Base-by-base conservation (phyloP, 345 rosid species). In the Diplotaxis tenuifolia region DNA sequence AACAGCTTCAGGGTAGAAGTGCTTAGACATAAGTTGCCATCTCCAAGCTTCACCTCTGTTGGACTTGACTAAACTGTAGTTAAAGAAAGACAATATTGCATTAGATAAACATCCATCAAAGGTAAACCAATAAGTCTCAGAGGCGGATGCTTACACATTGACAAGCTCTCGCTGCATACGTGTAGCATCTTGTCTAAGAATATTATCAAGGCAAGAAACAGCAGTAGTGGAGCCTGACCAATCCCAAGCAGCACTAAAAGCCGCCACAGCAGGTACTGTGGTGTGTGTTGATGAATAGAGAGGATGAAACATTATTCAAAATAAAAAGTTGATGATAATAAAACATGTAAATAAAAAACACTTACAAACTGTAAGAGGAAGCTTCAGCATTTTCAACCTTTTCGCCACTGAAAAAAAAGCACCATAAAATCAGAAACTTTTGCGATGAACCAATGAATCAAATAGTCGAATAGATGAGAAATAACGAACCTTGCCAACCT, bases 1-100 rank as follows among this genome's bases (percentile, higher is more conserved):
- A 75, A 95, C 88, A 68, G 80, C 78, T 89, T 95, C 96, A 1
- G 85, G 74, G 69, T 87, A 91, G 86, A 95, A 89, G 80, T 84
- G 83, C 76, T 82, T 89, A 4, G 84, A 69, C 75, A 91, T 62
- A 63, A 72, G 84, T 55, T 69, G 72, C 88, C 84, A 86, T 63
- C 68, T 78, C 82, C 80, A 73, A 68, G 85, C 80, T 77, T 88
- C 84, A 50, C 88, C 72, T 47, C n/a, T 75, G 72, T 88, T 80
- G 22, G 80, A 84, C 71, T 58, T 85, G 62, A 82, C 81, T 23
- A 89, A 78, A 38, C 97, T 95, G 87, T 45, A 70, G 67, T 71
- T 69, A 65, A 45, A 42, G n/a, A 38, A 68, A 57, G 59, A 23
- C 45, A 56, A 57, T 8, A 36, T 4, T 15, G 25, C 36, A 71